phyloP scores from a whole-genome alignment of 495 filamentous ascomycete species.

The Emericellopsis terricola region DNA sequence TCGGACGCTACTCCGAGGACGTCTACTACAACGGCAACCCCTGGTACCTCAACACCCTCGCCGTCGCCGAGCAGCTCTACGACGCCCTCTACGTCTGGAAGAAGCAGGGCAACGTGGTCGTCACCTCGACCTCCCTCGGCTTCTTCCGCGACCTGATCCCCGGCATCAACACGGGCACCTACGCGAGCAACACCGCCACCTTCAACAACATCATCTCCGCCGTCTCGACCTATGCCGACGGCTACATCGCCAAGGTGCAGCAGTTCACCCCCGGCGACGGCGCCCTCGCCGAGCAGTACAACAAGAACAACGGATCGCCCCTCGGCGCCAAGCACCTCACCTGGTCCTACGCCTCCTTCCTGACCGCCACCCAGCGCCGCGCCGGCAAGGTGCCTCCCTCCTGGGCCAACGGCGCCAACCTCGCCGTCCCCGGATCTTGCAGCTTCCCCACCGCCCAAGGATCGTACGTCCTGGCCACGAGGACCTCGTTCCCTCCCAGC shows the following conservation, averaged over 20 bases:
- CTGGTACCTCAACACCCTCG: slow-evolving; percentile 47
- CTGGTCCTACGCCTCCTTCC: slow-evolving; percentile 51
- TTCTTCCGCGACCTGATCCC: slow-evolving; percentile 40
- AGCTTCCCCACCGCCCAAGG: slow-evolving; percentile 31
- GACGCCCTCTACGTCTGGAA: slow-evolving; percentile 45
- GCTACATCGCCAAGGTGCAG: slow-evolving; percentile 35
- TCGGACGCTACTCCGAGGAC: slow-evolving; percentile 55
- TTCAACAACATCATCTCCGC: slow-evolving; percentile 34
- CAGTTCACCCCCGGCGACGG: slow-evolving; percentile 32
- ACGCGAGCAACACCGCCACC: slow-evolving; percentile 21
- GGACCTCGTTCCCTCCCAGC: slow-evolving; percentile 34
- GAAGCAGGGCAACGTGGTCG: slow-evolving; percentile 27
- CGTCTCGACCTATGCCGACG: slow-evolving; percentile 44
- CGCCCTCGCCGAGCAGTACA: slow-evolving; percentile 42
- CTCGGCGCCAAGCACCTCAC: slow-evolving; percentile 44
- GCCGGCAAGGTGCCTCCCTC: slow-evolving; percentile 32
- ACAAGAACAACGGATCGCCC: slow-evolving; percentile 28
- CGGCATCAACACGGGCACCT: slow-evolving; percentile 29
- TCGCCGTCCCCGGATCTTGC: slow-evolving; percentile 36
- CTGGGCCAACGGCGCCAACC: slow-evolving; percentile 26
- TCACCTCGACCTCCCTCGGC: slow-evolving; percentile 31
- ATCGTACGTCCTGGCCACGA: slow-evolving; percentile 37
- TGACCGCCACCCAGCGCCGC: slow-evolving; percentile 34
- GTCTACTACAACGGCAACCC: slow-evolving; percentile 47
- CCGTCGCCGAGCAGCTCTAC: slow-evolving; percentile 48